Base-by-base conservation (phyloP, 192 early-diverging fungal species). In the Ambispora gerdemannii region DNA sequence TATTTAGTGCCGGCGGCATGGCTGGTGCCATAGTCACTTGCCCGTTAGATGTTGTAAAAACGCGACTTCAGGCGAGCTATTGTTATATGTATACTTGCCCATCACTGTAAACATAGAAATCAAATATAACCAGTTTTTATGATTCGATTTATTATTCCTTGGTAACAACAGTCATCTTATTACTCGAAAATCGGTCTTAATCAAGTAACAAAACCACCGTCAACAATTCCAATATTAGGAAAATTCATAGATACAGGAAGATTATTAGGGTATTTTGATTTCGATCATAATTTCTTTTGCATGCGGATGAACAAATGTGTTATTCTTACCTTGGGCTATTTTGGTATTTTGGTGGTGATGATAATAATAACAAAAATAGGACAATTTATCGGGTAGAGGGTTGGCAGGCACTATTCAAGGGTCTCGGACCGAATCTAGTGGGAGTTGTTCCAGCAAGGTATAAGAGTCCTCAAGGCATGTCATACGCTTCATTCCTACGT, bases 41-140 rank as follows among this genome's bases (percentile, higher is more conserved):
- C 51, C 96, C 96, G 0, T 81, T 98, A 31, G 96, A 98, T 72
- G 93, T 98, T 13, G 88, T 97, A 52, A 96, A 95, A 70, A 97
- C 95, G 4, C 88, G 95, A 31, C 81, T 96, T 70, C 96, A 98
- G 83, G 91, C 91, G 70, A 72, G 59, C 34, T 70, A 25, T 55
- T 56, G n/a, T 30, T 51, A 22, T 36, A n/a, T 35, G 13, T n/a
- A 11, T 20, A n/a, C 17, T 19, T 7, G 22, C 22, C 13, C 35
- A 38, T 53, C 43, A 63, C 25, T 33, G 52, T n/a, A 30, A 20
- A 0, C 47, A 38, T 25, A 17, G 19, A 10, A 49, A 24, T 4
- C 22, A 49, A 20, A 53, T 38, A 17, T 61, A 20, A 50, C 38
- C 38, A 55, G 20, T 30, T 35, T 38, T 43, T 52, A 31, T 31